Conservation (phyloP, 805 yeast genomes). For the Candida nemodendra region DNA sequence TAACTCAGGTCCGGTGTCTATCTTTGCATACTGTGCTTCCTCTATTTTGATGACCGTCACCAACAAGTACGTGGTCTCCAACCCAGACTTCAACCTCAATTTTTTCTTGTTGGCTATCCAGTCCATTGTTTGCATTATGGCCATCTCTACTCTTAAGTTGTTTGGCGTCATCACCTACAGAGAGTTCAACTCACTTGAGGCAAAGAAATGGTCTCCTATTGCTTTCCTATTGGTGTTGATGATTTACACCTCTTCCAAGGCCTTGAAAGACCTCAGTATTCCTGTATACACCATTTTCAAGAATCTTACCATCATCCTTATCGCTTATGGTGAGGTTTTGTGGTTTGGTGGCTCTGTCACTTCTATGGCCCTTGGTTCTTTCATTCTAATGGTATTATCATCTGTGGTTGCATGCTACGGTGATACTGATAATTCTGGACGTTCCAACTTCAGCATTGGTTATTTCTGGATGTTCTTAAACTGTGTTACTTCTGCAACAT, state of each 20-base stretch:
- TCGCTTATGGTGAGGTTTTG: slow-evolving; percentile 96
- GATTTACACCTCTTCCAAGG: slow-evolving; percentile 97
- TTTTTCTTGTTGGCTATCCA: slow-evolving; percentile 88
- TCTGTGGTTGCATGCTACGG: slow-evolving; percentile 96
- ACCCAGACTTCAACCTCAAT: slow-evolving; percentile 71
- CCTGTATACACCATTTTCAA: slow-evolving; percentile 98
- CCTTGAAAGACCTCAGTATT: slow-evolving; percentile 83
- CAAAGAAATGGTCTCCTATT: slow-evolving; percentile 94
- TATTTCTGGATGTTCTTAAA: slow-evolving; percentile 96
- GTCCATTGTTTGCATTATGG: slow-evolving; percentile 74
- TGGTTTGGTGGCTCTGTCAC: slow-evolving; percentile 96
- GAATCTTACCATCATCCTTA: slow-evolving; percentile 92
- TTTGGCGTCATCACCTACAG: slow-evolving; percentile 82
- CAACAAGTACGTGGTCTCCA: slow-evolving; percentile 89
- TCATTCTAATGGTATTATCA: slow-evolving; percentile 88
- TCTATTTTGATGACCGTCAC: slow-evolving; percentile 97
- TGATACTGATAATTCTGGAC: slow-evolving; percentile 40
- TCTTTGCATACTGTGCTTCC: slow-evolving; percentile 82
- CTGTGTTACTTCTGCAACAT: slow-evolving; percentile 92
- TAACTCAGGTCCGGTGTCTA: slow-evolving; percentile 66
- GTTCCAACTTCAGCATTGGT: slow-evolving; percentile 58
- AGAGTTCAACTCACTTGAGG: slow-evolving; percentile 80
- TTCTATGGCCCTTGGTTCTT: slow-evolving; percentile 84
- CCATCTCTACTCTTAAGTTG: slow-evolving; percentile 70
- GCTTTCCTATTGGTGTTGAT: slow-evolving; percentile 83